phyloP scores from a whole-genome alignment of 1,139 yeast species.

The Yamadazyma diospyri region DNA sequence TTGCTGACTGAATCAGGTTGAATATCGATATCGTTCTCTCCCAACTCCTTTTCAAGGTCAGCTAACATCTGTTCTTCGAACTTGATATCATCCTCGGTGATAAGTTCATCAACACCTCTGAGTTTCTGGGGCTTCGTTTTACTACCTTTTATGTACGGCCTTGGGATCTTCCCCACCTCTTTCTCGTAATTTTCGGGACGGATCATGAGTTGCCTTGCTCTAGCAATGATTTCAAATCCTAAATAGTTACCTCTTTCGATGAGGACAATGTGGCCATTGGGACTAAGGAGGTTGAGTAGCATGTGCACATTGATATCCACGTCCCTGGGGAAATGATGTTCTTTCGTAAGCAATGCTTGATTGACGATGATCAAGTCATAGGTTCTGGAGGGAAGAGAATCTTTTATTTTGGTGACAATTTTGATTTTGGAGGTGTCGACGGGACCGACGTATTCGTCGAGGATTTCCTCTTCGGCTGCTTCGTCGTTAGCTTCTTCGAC shows the following conservation, averaged over 20 bases:
- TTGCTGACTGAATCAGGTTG: conserved; percentile 8
- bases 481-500: conserved; percentile 19
- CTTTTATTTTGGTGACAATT: conserved; percentile 51
- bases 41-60: conserved; percentile 21
- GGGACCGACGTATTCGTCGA: conserved; percentile 49
- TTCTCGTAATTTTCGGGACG: conserved; percentile 68
- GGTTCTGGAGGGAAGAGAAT: conserved; percentile 43
- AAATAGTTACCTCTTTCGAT: conserved; percentile 87
- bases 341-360: conserved; percentile 67
- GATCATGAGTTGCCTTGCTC: conserved; percentile 85
- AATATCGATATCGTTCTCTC: conserved; percentile 9
- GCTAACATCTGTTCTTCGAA: conserved; percentile 31
- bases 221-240: conserved; percentile 84
- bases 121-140: conserved; percentile 38
- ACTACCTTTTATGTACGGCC: conserved; percentile 63
- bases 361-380: conserved; percentile 87
- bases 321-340: conserved; percentile 62
- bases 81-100: conserved; percentile 31
- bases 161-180: conserved; percentile 64
- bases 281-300: conserved; percentile 59
- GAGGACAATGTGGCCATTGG: conserved; percentile 74
- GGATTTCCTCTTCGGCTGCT: conserved; percentile 13
- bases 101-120: conserved; percentile 33
- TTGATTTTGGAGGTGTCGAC: conserved; percentile 56
- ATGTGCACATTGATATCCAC: conserved; percentile 68